These are phyloP conservation scores for Amniculicola lignicola DNA, from an alignment of 495 filamentous ascomycete genomes.

Conservation along the genomic window DNA sequence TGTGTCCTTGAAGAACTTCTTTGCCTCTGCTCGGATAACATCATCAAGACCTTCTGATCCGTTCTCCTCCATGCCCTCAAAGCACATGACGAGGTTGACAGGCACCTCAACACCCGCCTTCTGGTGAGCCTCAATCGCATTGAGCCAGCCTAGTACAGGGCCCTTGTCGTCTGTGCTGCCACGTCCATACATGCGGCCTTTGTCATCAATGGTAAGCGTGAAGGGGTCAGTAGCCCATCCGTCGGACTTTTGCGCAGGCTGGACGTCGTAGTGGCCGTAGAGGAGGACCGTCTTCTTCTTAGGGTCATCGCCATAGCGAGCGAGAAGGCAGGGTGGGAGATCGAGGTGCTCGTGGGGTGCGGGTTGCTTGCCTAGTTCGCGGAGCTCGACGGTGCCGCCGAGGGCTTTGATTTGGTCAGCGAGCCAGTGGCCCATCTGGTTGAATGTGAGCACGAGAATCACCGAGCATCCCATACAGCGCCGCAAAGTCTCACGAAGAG, in stretches of 20 bases:
- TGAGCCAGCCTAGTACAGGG: conserved; percentile 94
- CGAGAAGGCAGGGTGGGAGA: conserved; percentile 87
- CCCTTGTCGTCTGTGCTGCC: conserved; percentile 98
- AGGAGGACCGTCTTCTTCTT: conserved; percentile 92
- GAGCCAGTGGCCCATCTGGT: conserved; percentile 90
- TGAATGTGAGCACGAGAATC: background rate
- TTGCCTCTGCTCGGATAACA: conserved; percentile 82
- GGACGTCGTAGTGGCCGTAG: conserved; percentile 99
- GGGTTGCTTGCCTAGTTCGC: conserved; percentile 83
- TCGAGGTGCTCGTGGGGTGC: conserved; percentile 84
- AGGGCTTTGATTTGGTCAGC: conserved; percentile 74
- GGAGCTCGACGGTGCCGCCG: conserved; percentile 80
- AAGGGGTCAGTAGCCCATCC: conserved; percentile 98
- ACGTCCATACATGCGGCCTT: conserved; percentile 92
- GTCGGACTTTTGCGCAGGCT: conserved; percentile 88
- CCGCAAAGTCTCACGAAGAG: background rate
- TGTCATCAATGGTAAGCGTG: conserved; percentile 77
- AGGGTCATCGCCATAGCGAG: conserved; percentile 84
- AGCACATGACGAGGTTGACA: conserved; percentile 98
- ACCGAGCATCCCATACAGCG: background rate
- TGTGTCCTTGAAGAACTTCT: conserved; percentile 87
- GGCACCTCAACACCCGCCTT: conserved; percentile 91
- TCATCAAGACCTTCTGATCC: conserved; percentile 96
- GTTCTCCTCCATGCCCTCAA: conserved; percentile 99
- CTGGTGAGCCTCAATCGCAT: conserved; percentile 95